These are phyloP conservation scores for Yamadazyma atmosphaerica DNA, from an alignment of 1,139 yeast species.

Conservation along the genomic window DNA sequence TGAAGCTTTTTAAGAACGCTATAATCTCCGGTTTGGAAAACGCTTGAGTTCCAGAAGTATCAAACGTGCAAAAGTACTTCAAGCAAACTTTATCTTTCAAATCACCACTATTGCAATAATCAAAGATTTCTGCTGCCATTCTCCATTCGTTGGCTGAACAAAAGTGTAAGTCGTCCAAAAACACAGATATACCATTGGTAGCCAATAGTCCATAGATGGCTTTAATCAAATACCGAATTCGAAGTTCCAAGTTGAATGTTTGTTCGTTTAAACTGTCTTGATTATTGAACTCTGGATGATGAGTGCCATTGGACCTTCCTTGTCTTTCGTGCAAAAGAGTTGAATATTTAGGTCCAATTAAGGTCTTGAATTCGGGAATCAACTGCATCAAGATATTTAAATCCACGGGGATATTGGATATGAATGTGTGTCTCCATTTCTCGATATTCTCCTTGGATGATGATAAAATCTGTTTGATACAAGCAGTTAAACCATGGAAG, in stretches of 20 bases:
- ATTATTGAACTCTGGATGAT: neutral
- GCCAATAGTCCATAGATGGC: slow-evolving; percentile 44
- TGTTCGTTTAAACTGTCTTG: slow-evolving; percentile 11
- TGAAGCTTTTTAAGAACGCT: slow-evolving; percentile 7
- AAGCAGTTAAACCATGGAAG: slow-evolving; percentile 35
- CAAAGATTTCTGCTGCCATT: slow-evolving; percentile 30
- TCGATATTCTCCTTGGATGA: slow-evolving; percentile 36
- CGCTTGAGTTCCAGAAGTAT: slow-evolving; percentile 1
- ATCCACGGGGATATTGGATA: slow-evolving; percentile 43
- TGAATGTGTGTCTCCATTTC: slow-evolving; percentile 45
- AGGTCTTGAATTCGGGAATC: slow-evolving; percentile 46
- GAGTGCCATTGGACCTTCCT: neutral
- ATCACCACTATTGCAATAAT: slow-evolving; percentile 23
- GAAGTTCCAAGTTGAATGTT: slow-evolving; percentile 34
- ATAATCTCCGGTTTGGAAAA: slow-evolving; percentile 6
- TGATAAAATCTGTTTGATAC: slow-evolving; percentile 45
- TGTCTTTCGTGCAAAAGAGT: slow-evolving; percentile 12
- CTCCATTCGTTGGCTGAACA: slow-evolving; percentile 32
- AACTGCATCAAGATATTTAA: slow-evolving; percentile 41
- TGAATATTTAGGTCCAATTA: slow-evolving; percentile 48
- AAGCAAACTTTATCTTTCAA: slow-evolving; percentile 9
- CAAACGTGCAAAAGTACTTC: slow-evolving; percentile 5
- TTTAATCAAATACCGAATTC: slow-evolving; percentile 46
- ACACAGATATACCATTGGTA: slow-evolving; percentile 44
- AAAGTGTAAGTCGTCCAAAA: slow-evolving; percentile 53